Evolutionary conservation across 2,329 filamentous ascomycete genomes (phyloP), one percentile per base, ranked within the genome.

Genomic region (Tetracladium maxilliforme): DNA sequence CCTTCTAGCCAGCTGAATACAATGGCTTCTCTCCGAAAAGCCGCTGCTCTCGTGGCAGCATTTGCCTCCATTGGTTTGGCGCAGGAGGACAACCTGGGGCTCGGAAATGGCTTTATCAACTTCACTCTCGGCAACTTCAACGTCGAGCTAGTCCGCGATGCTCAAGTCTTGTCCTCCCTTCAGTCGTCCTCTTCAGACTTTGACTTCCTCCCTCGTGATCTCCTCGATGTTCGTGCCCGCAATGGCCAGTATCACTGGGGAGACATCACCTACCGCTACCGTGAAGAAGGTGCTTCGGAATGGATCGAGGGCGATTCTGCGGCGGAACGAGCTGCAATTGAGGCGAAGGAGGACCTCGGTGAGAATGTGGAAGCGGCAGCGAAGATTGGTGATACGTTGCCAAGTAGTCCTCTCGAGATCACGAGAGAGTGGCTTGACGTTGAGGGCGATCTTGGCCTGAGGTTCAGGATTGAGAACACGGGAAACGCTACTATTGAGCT

Each of bases 211-310:
- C 65, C 66, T 0, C 61, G 48, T 6, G 65, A 69, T 35, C 43
- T 57, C 22, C 48, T 70, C 4, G 30, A 50, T 0, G 43, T 46
- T 10, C 52, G 66, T 6, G 53, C 59, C 8, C 48, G 49, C 9
- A 57, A 67, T 30, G 57, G 58, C 4, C 58, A 68, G 31, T 69
- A 71, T 31, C 67, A 72, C 38, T 60, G 61, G 35, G 67, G 67
- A 4, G 67, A 72, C 23, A 47, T 72, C 19, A 69, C 62, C 0
- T 52, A 63, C 22, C 56, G 64, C 9, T 71, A 66, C 37, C 61
- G 64, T n/a, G 33, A 44, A 3, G 40, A 40, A 2, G 49, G 47
- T 5, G 27, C 30, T 9, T 41, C 33, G 2, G 25, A 34, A 4
- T 71, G 67, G 66, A 52, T 45, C 3, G 43, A 48, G 8, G 52